Evolutionary conservation across 495 filamentous ascomycete genomes (phyloP).

Genomic region (Aspergillus funiculosus): DNA sequence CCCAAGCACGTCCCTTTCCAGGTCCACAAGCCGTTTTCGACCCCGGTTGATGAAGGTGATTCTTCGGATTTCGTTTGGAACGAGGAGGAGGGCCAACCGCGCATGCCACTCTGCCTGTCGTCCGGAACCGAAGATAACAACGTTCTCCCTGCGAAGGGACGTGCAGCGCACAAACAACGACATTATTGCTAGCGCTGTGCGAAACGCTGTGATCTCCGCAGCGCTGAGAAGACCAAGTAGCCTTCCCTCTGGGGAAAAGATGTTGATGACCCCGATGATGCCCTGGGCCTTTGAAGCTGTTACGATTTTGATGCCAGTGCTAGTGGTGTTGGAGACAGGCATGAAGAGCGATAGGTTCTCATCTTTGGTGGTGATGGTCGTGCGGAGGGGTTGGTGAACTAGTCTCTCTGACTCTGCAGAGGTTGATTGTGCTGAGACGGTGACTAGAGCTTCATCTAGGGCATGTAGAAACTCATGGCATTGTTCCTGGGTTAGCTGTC

Average conservation of each 20-base stretch:
- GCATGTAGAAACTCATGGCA: slow-evolving; percentile 30
- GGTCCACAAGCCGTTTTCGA: slow-evolving; percentile 41
- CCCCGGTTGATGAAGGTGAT: slow-evolving; percentile 74
- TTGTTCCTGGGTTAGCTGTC: slow-evolving; percentile 28
- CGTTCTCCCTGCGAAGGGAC: slow-evolving; percentile 47
- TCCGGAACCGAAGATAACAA: slow-evolving; percentile 81
- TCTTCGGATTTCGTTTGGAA: slow-evolving; percentile 52
- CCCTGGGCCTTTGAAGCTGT: slow-evolving; percentile 34
- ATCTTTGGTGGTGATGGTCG: slow-evolving; percentile 59
- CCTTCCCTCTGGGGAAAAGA: slow-evolving; percentile 62
- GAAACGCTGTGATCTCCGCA: slow-evolving; percentile 82
- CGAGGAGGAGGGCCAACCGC: slow-evolving; percentile 68
- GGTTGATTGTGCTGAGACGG: slow-evolving; percentile 27
- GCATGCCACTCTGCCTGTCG: slow-evolving; percentile 92
- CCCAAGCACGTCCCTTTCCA: slow-evolving; percentile 25
- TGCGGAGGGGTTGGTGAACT: slow-evolving; percentile 72
- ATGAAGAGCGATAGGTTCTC: slow-evolving; percentile 79
- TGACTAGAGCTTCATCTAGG: slow-evolving; percentile 27
- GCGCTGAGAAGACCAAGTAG: slow-evolving; percentile 79
- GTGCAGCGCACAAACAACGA: slow-evolving; percentile 60
- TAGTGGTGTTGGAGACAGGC: slow-evolving; percentile 62
- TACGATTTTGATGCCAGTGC: slow-evolving; percentile 60
- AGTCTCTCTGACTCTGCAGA: slow-evolving; percentile 20
- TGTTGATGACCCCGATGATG: slow-evolving; percentile 66
- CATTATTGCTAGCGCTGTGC: slow-evolving; percentile 80